Evolutionary conservation across 2,329 filamentous ascomycete species (phyloP).

Genomic region (Curvularia hawaiiensis): DNA sequence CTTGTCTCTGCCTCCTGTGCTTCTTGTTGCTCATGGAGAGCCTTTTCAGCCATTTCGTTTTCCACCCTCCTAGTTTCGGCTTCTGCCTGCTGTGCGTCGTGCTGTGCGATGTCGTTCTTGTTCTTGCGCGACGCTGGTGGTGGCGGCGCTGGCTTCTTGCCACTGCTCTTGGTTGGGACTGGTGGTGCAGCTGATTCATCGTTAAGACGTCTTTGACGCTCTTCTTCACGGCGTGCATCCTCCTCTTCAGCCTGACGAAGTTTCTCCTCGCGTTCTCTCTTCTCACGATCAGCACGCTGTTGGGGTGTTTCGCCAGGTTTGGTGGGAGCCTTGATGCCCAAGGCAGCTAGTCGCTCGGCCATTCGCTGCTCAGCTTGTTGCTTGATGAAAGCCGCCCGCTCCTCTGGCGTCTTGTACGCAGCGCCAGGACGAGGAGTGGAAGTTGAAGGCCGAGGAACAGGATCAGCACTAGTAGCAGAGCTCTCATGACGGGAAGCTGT

Average conservation of each 20-base stretch:
- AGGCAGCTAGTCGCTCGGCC: constrained; percentile 90
- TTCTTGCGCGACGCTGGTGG: constrained; percentile 76
- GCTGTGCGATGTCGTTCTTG: constrained; percentile 60
- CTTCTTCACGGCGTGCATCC: constrained; percentile 84
- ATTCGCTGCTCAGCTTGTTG: constrained; percentile 97
- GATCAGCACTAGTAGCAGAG: constrained; percentile 50
- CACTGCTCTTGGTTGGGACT: constrained; percentile 48
- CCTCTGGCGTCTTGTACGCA: constrained; percentile 87
- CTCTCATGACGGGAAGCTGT: constrained; percentile 56
- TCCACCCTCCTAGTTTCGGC: constrained; percentile 66
- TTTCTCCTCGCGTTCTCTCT: constrained; percentile 84
- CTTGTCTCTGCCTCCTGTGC: constrained; percentile 75
- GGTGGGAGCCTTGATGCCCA: constrained; percentile 83
- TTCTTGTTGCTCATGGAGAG: constrained; percentile 71
- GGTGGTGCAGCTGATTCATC: constrained; percentile 74
- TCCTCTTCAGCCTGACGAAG: constrained; percentile 91
- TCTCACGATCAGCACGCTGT: constrained; percentile 87
- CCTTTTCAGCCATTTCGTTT: constrained; percentile 57
- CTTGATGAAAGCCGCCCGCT: constrained; percentile 93
- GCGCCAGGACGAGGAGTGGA: constrained; percentile 64
- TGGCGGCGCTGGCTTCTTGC: constrained; percentile 67
- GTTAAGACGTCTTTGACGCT: constrained; percentile 80
- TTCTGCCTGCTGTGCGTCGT: constrained; percentile 60
- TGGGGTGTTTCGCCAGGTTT: constrained; percentile 81
- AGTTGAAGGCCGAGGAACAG: constrained; percentile 62